These are phyloP conservation scores for Schizothecium vesticola DNA, from an alignment of 495 filamentous ascomycete genomes.

Conservation along the genomic window DNA sequence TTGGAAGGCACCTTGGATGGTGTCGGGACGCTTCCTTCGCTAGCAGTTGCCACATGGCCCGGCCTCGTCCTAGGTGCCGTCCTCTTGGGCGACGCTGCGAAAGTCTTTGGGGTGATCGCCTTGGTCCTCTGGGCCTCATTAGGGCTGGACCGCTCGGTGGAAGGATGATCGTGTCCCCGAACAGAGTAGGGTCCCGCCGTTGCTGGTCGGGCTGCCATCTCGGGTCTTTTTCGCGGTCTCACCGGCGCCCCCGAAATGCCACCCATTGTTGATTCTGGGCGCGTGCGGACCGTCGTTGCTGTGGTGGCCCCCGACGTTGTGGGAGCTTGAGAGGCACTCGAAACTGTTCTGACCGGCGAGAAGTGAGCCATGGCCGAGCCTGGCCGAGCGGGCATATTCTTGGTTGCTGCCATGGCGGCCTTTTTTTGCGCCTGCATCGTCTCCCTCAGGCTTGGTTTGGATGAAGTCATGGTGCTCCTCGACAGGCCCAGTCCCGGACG, in stretches of 20 bases:
- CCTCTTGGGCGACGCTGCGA: slow-evolving; percentile 39
- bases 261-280: slow-evolving; percentile 35
- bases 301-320: slow-evolving; percentile 33
- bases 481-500: slow-evolving; percentile 51
- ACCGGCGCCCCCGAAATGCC: slow-evolving; percentile 53
- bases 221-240: slow-evolving; percentile 46
- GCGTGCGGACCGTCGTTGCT: slow-evolving; percentile 34
- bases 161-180: slow-evolving; percentile 40
- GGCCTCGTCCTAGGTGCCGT: slow-evolving; percentile 38
- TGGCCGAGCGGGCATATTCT: slow-evolving; percentile 60
- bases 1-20: slow-evolving; percentile 27
- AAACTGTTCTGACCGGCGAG: slow-evolving; percentile 50
- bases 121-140: slow-evolving; percentile 30
- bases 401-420: slow-evolving; percentile 44
- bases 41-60: slow-evolving; percentile 39
- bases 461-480: slow-evolving; percentile 50
- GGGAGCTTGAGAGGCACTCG: slow-evolving; percentile 38
- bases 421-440: slow-evolving; percentile 81
- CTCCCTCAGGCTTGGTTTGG: slow-evolving; percentile 61
- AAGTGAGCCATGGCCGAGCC: slow-evolving; percentile 68
- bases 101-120: slow-evolving; percentile 36
- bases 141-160: slow-evolving; percentile 38
- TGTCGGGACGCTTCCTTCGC: slow-evolving; percentile 37
- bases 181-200: slow-evolving; percentile 56
- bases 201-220: slow-evolving; percentile 47